Evolutionary conservation across 148 eudicot genomes (phyloP).

Genomic region (Pouteria glomerata): DNA sequence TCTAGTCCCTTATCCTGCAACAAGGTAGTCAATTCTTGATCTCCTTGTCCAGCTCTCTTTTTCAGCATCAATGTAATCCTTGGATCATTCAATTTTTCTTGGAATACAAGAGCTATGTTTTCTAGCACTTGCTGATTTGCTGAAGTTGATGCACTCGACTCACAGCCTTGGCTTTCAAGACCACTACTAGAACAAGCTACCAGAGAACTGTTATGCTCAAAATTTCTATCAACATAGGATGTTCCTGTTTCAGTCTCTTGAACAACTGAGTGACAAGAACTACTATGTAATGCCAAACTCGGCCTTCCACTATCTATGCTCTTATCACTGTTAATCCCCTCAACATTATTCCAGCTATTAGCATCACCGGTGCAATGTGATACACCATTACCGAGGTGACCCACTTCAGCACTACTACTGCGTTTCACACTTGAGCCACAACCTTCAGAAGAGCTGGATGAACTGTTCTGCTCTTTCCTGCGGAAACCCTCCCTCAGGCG

Average conservation of each 20-base stretch:
- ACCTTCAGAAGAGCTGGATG: slow-evolving; percentile 94
- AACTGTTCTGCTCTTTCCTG: slow-evolving; percentile 80
- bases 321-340: slow-evolving; percentile 83
- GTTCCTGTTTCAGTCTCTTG: slow-evolving; percentile 86
- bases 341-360: slow-evolving; percentile 61
- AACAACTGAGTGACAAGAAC: slow-evolving; percentile 81
- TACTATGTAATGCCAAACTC: slow-evolving; percentile 76
- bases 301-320: slow-evolving; percentile 98
- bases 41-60: slow-evolving; percentile 68
- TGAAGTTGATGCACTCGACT: slow-evolving; percentile 78
- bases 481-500: slow-evolving; percentile 95
- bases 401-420: slow-evolving; percentile 95
- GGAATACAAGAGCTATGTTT: slow-evolving; percentile 77
- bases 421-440: slow-evolving; percentile 94
- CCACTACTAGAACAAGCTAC: slow-evolving; percentile 79
- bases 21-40: slow-evolving; percentile 66
- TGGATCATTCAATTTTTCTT: slow-evolving; percentile 87
- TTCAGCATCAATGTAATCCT: slow-evolving; percentile 75
- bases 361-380: slow-evolving; percentile 64
- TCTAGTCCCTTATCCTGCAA: slow-evolving; percentile 95
- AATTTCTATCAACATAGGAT: slow-evolving; percentile 52
- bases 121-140: slow-evolving; percentile 67
- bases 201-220: slow-evolving; percentile 51
- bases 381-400: slow-evolving; percentile 69
- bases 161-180: slow-evolving; percentile 87